Evolutionary conservation across 768 basidiomycete genomes (phyloP).

Genomic region (Pisolithus tinctorius): DNA sequence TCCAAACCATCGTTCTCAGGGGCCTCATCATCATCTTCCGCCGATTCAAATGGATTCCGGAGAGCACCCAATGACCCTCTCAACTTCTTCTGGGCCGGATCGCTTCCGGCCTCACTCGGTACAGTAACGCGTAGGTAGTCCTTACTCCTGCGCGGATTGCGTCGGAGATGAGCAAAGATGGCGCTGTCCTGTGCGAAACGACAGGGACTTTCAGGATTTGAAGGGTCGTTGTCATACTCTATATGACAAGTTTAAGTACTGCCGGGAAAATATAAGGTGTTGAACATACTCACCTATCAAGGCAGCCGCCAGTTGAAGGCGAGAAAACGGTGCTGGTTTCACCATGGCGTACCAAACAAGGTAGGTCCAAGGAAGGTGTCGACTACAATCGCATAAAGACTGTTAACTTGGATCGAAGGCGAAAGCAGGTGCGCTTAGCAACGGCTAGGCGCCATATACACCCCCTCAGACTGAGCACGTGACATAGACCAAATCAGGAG

Average conservation of each 20-base stretch:
- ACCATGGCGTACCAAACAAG: conserved; percentile 6
- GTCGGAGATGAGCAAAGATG: conserved; percentile 75
- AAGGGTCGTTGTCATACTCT: conserved; percentile 90
- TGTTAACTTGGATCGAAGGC: background rate
- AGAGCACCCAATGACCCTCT: conserved; percentile 56
- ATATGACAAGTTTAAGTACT: conserved; percentile 3
- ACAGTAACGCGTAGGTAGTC: conserved; percentile 65
- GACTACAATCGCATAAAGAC: background rate
- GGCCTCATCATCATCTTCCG: conserved; percentile 49
- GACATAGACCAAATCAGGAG: background rate
- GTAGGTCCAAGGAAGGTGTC: background rate
- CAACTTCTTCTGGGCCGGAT: conserved; percentile 42
- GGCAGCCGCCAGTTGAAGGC: conserved; percentile 82
- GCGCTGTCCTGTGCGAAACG: conserved; percentile 78
- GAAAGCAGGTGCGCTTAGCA: background rate
- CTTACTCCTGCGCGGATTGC: conserved; percentile 44
- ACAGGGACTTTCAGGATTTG: conserved; percentile 53
- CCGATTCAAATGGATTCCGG: conserved; percentile 69
- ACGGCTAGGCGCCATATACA: background rate
- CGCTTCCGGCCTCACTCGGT: conserved; percentile 56
- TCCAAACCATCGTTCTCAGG: conserved; percentile 48
- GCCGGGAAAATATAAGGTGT: background rate
- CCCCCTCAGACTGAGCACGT: background rate
- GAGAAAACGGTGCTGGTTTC: conserved; percentile 54
- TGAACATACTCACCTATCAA: conserved; percentile 54